Base-by-base conservation (phyloP, 2,329 filamentous ascomycete species). In the Ascochyta fabae region DNA sequence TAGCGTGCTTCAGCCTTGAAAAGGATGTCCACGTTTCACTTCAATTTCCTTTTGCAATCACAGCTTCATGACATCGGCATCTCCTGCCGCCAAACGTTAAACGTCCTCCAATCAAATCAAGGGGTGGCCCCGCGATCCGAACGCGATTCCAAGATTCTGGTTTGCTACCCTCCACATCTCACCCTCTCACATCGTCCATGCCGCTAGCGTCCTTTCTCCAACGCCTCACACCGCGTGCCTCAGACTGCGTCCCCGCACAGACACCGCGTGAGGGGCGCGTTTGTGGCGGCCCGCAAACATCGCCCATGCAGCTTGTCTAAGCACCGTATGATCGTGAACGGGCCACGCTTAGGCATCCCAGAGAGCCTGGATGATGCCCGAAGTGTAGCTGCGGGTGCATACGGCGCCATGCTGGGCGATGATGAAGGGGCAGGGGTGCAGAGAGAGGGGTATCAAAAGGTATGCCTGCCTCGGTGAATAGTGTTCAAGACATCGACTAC, bases 1-100 rank as follows among this genome's bases (percentile, higher is more conserved):
- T 65, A 63, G 58, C 56, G 56, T 53, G 56, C 56, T 38, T 61
- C 59, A 51, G 53, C 48, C 47, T 43, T 47, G 24, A 50, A 56
- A 56, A 56, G 42, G 26, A 56, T 33, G 1, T 43, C 42, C 26
- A 39, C 51, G 53, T 51, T 51, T 57, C 53, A 57, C 39, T 33
- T 34, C 44, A 52, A 57, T 45, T 47, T 52, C 48, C 47, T 52
- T 57, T 45, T 52, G 48, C 48, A 45, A 48, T 22, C 27, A 31
- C 9, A 22, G 10, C 24, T 16, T 39, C 38, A 43, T 48, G 34
- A 35, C 26, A 45, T 50, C 46, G 53, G 47, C 31, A 46, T 29
- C n/a, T 46, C 29, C 29, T 50, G 36, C 40, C 41, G 52, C 23
- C 5, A 49, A 42, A 36, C 35, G 35, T 15, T 31, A 31, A 38